Evolutionary conservation across 2,329 filamentous ascomycete genomes (phyloP).

Genomic region (Scolecobasidium constrictum): DNA sequence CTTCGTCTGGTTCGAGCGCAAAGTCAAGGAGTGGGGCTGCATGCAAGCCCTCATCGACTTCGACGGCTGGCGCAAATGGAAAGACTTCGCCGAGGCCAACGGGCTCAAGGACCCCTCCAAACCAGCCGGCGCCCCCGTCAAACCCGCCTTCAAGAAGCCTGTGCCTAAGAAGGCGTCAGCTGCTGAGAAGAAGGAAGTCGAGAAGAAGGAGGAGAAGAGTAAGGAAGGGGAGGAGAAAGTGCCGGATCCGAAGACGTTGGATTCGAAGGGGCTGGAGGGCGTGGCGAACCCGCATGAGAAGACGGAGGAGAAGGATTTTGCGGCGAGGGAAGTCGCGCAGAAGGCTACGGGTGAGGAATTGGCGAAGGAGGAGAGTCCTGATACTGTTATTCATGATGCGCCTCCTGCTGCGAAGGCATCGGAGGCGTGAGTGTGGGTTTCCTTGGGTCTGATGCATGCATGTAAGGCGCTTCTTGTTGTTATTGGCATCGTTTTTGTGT

Average conservation of each 20-base stretch:
- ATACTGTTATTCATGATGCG: constrained; percentile 1
- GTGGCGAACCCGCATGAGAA: not conserved
- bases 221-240: not conserved
- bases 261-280: not conserved
- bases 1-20: constrained; percentile 93
- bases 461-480: not conserved
- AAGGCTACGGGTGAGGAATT: not conserved
- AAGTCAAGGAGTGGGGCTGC: constrained; percentile 98
- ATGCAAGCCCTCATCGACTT: constrained; percentile 99
- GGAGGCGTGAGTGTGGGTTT: not conserved
- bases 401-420: not conserved
- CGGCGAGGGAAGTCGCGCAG: not conserved
- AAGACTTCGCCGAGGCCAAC: constrained; percentile 51
- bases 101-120: constrained; percentile 11
- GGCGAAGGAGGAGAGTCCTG: constrained; percentile 1
- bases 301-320: constrained; percentile 5
- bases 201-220: no score
- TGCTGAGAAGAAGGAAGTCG: no score
- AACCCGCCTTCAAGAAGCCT: not conserved
- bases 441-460: no score
- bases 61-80: constrained; percentile 97
- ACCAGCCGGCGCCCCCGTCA: not conserved
- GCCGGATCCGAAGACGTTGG: not conserved
- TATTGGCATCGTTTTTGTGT: not conserved
- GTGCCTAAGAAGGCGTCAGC: not conserved